Base-by-base conservation (phyloP, 1,284 basidiomycete genomes). In the Tilletia horrida region DNA sequence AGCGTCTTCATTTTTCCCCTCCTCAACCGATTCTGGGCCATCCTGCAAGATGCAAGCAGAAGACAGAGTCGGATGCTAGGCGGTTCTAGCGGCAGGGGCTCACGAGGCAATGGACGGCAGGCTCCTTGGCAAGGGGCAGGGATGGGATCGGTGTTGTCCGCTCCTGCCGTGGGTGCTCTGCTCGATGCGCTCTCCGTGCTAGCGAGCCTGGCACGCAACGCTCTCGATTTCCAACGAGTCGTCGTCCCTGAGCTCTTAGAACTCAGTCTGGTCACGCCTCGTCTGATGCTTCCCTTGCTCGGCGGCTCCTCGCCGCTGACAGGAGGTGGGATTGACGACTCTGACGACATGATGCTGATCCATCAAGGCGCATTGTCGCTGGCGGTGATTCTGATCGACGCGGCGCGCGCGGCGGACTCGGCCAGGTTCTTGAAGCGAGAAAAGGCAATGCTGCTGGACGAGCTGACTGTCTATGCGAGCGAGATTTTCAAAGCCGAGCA, bases 11-110 rank as follows among this genome's bases (percentile, higher is more conserved):
- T 96, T 64, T 87, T 89, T 66, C 95, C 95, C 0, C 84, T 97
- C 40, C 86, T 97, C 80, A 91, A 92, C 75, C 88, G 89, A 8
- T 95, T 97, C 82, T 95, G 92, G 91, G 66, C 67, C 9, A 70
- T 75, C 55, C 42, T 72, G 23, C 23, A 45, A 25, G 40, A 69
- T 42, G 21, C 35, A 2, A 40, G 35, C 29, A 47, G 9, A 21
- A 25, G 48, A 23, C 48, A 48, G 21, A 52, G 48, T 29, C 42
- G 63, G n/a, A 35, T 31, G 35, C 13, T 47, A 3, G 14, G 16
- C 16, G 48, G n/a, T 50, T 25, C 61, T 40, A 44, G 42, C n/a
- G n/a, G n/a, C 11, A 29, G 23, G 14, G 23, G 23, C 3, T 16
- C 31, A 13, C 35, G 48, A 18, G 42, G 44, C 14, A 92, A 82